These are phyloP conservation scores for Pythium oligandrum DNA, from an alignment of 352 stramenopile genomes.

Conservation along the genomic window DNA sequence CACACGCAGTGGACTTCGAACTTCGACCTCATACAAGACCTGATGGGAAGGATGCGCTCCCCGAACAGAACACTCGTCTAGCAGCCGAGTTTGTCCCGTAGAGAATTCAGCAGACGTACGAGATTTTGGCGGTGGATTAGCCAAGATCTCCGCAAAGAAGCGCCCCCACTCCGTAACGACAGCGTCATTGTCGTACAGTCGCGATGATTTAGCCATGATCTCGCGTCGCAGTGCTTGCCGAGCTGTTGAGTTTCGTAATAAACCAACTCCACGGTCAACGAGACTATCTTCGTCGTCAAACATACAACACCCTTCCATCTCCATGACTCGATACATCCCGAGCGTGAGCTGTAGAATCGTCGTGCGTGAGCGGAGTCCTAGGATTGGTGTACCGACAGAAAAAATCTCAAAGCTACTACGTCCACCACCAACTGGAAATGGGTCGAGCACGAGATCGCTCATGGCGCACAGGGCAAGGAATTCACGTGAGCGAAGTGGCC, in stretches of 20 bases:
- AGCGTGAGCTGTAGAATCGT: constrained; percentile 57
- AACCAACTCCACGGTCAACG: constrained; percentile 14
- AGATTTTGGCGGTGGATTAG: constrained; percentile 3
- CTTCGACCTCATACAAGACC: too few relatives aligned
- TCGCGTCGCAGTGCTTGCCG: constrained; percentile 8
- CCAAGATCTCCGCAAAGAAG: constrained; percentile 26
- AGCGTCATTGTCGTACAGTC: constrained; percentile 27
- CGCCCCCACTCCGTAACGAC: constrained; percentile 43
- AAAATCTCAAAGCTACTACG: constrained; percentile 60
- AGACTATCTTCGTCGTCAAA: constrained; percentile 24
- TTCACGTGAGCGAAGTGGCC: constrained; percentile 24
- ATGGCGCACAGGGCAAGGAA: constrained; percentile 38
- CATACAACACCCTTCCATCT: constrained; percentile 17
- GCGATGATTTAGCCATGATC: constrained; percentile 28
- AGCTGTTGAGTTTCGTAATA: constrained; percentile 26
- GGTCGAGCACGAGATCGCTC: constrained; percentile 49
- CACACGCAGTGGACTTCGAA: too few relatives aligned
- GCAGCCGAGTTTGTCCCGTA: not conserved
- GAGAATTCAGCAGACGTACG: constrained; percentile 1
- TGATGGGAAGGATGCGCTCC: too few relatives aligned
- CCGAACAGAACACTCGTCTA: too few relatives aligned
- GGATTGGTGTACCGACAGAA: constrained; percentile 50
- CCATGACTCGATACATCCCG: constrained; percentile 62
- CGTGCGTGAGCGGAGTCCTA: constrained; percentile 41
- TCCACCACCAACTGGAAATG: constrained; percentile 59